Percentiles rank a stretch among this genome's conserved stretches.
These are phyloP conservation scores for Sclerotinia subarctica DNA, from an alignment of 2,329 filamentous ascomycete genomes.

Conservation along the genomic window DNA sequence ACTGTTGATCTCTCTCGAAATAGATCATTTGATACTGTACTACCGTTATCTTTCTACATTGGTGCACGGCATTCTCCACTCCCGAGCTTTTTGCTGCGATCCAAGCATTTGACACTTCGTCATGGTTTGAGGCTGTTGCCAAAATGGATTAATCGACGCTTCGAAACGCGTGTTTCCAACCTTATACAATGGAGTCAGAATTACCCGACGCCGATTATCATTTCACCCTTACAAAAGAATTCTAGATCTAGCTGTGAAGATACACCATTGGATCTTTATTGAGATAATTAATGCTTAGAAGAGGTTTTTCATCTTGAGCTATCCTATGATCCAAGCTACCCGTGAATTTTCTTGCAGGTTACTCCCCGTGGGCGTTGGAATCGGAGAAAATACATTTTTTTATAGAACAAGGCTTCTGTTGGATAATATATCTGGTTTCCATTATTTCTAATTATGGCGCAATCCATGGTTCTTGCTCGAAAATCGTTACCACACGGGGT, in stretches of 20 bases:
- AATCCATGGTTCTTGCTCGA: background rate
- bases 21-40: constrained; percentile 4
- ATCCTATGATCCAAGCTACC: background rate
- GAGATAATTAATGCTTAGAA: constrained; percentile 9
- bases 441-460: background rate
- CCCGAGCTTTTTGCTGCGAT: background rate
- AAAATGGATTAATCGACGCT: constrained; percentile 30
- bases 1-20: background rate
- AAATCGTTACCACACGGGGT: background rate
- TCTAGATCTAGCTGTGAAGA: background rate
- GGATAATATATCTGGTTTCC: no score
- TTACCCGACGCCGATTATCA: background rate
- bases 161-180: constrained; percentile 18
- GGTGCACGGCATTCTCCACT: background rate
- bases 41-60: background rate
- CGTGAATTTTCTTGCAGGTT: background rate
- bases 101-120: background rate
- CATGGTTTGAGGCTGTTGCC: constrained; percentile 25
- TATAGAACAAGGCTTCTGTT: background rate
- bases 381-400: background rate
- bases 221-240: background rate
- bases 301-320: background rate
- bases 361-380: background rate
- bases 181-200: background rate
- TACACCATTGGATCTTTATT: background rate